Conservation (phyloP, 257 asterid species). For the Eustoma russellianum region DNA sequence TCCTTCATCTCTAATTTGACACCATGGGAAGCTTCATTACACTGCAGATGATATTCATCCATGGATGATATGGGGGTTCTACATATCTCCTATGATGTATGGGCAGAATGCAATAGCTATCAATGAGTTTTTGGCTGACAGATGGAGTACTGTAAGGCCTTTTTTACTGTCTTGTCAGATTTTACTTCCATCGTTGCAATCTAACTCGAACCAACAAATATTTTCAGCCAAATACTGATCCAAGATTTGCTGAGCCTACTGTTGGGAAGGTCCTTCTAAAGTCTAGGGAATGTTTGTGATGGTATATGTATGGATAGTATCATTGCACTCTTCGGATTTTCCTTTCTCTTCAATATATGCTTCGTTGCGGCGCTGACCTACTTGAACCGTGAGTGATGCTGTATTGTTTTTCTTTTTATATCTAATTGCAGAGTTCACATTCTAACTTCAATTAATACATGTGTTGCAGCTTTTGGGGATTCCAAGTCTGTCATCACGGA, state of each 20-base stretch:
- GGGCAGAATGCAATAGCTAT: constrained; percentile 85
- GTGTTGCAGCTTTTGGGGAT: constrained; percentile 59
- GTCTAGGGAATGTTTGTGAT: constrained; percentile 66
- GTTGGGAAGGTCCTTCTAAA: constrained; percentile 87
- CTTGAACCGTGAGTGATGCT: constrained; percentile 41
- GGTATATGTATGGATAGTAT: constrained; percentile 78
- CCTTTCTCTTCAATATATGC: constrained; percentile 64
- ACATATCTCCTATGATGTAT: constrained; percentile 79
- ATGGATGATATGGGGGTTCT: constrained; percentile 83
- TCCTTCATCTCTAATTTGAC: too few relatives aligned
- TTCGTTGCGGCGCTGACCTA: constrained; percentile 59
- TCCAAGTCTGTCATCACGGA: constrained; percentile 46
- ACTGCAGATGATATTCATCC: constrained; percentile 68
- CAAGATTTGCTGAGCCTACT: constrained; percentile 48
- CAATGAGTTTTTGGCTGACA: constrained; percentile 63
- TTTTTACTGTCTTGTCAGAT: constrained; percentile 1
- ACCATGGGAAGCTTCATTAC: neutral
- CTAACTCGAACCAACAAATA: constrained; percentile 6
- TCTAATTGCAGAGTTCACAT: constrained; percentile 13
- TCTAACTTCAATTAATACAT: neutral
- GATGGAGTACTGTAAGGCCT: constrained; percentile 80
- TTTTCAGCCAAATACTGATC: constrained; percentile 46
- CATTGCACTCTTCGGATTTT: constrained; percentile 67
- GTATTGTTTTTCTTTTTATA: constrained; percentile 6
- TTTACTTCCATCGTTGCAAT: constrained; percentile 8